These are phyloP conservation scores for Ceratobasidium sp. DNA, from an alignment of 1,284 basidiomycete genomes.

Conservation along the genomic window DNA sequence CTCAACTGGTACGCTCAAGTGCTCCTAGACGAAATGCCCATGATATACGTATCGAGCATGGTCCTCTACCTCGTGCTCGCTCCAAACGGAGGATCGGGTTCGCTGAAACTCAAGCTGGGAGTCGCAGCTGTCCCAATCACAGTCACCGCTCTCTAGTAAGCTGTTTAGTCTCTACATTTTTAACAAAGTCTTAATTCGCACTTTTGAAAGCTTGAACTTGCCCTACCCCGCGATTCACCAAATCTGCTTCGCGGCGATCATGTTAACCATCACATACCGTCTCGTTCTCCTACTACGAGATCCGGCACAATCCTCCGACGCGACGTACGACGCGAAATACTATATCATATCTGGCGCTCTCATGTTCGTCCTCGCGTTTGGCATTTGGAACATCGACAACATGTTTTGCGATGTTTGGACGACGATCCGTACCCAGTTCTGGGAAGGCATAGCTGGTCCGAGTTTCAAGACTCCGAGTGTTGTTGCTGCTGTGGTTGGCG, in stretches of 20 bases:
- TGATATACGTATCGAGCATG: conserved; percentile 53
- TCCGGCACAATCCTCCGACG: conserved; percentile 25
- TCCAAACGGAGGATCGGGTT: conserved; percentile 28
- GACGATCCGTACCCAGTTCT: conserved; percentile 16
- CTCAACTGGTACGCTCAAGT: conserved; percentile 52
- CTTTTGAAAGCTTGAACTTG: conserved; percentile 57
- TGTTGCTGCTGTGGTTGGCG: conserved; percentile 7
- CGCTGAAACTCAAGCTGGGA: conserved; percentile 55
- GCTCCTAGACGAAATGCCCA: conserved; percentile 51
- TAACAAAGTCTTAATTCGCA: background rate
- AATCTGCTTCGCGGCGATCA: conserved; percentile 63
- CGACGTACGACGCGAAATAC: conserved; percentile 13
- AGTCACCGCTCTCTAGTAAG: conserved; percentile 62
- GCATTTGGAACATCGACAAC: conserved; percentile 68
- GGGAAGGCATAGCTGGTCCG: conserved; percentile 14
- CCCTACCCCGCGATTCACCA: conserved; percentile 69
- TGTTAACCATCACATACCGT: conserved; percentile 54
- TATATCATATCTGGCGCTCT: conserved; percentile 54
- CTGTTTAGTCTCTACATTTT: background rate
- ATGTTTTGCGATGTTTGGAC: conserved; percentile 60
- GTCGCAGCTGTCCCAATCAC: conserved; percentile 58
- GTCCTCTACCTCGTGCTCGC: conserved; percentile 49
- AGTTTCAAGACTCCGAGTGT: conserved; percentile 16
- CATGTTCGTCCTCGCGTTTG: conserved; percentile 61
- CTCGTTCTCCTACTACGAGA: conserved; percentile 53